These are phyloP conservation scores for Trichomonascaceae sp. DNA, from an alignment of 1,139 yeast genomes.

Conservation along the genomic window DNA sequence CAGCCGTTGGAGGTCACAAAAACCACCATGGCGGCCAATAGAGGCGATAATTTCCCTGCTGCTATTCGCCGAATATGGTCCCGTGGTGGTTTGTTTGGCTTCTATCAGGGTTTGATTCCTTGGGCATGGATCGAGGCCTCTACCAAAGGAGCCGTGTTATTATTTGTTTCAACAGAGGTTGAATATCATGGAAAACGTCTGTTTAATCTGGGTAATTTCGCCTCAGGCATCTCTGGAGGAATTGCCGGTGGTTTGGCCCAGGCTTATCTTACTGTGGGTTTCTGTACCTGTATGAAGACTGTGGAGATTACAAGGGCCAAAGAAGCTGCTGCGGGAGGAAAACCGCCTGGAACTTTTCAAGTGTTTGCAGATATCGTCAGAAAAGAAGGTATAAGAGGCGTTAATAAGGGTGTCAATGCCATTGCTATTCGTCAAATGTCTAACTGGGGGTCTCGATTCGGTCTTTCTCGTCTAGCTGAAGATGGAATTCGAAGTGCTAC, in stretches of 20 bases:
- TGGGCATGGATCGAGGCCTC: slow-evolving; percentile 99
- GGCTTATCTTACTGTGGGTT: slow-evolving; percentile 94
- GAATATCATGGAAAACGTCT: slow-evolving; percentile 63
- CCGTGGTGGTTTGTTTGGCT: slow-evolving; percentile 86
- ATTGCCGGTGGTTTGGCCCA: slow-evolving; percentile 93
- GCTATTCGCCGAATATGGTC: slow-evolving; percentile 79
- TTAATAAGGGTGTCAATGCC: slow-evolving; percentile 98
- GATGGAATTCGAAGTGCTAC: slow-evolving; percentile 62
- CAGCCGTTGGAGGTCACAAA: slow-evolving; percentile 91
- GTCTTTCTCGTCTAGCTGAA: slow-evolving; percentile 87
- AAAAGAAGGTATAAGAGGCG: slow-evolving; percentile 87
- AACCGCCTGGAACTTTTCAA: slow-evolving; percentile 71
- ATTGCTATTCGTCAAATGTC: slow-evolving; percentile 98
- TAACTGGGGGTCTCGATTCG: slow-evolving; percentile 98
- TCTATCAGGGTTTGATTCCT: slow-evolving; percentile 95
- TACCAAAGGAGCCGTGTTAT: slow-evolving; percentile 94
- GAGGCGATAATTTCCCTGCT: slow-evolving; percentile 59
- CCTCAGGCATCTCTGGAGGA: slow-evolving; percentile 93
- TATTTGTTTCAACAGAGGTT: slow-evolving; percentile 88
- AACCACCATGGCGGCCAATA: slow-evolving; percentile 97
- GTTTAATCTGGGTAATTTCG: slow-evolving; percentile 64
- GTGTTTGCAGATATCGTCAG: slow-evolving; percentile 80
- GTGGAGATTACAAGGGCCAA: slow-evolving; percentile 92
- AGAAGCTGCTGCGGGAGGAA: slow-evolving; percentile 64
- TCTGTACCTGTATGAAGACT: slow-evolving; percentile 97